phyloP scores from a whole-genome alignment of 108 stramenopile genomes.

The Cyclostephanos tholiformis region DNA sequence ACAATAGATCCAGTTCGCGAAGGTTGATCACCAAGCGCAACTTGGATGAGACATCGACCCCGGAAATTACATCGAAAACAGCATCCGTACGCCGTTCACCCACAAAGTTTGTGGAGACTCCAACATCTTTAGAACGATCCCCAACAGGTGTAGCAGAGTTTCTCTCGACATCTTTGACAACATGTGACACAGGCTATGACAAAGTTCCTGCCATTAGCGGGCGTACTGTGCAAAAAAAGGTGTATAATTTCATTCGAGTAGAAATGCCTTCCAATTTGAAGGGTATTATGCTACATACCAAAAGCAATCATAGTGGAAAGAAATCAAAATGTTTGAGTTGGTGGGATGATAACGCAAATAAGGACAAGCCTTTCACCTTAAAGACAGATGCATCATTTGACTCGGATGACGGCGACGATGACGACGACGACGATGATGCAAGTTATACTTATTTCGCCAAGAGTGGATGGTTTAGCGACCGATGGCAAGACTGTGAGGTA shows the following conservation, averaged over 20 bases:
- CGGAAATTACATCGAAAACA: not conserved
- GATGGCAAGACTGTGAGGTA: conserved; percentile 9
- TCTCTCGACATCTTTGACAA: not conserved
- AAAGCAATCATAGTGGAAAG: not conserved
- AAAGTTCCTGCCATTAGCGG: conserved; percentile 3
- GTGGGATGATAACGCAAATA: conserved; percentile 43
- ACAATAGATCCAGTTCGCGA: conserved; percentile 13
- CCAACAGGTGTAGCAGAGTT: not conserved
- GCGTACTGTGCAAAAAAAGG: conserved; percentile 5
- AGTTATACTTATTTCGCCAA: conserved; percentile 1
- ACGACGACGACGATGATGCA: not conserved
- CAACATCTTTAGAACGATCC: not conserved
- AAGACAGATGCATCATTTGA: conserved; percentile 21
- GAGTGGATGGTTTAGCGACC: conserved; percentile 22
- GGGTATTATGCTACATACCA: conserved; percentile 17
- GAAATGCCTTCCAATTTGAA: conserved; percentile 12
- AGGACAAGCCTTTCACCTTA: conserved; percentile 26
- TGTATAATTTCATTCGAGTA: conserved; percentile 20
- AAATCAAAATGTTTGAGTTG: conserved; percentile 41
- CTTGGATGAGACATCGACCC: not conserved
- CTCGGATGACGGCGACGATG: conserved; percentile 7
- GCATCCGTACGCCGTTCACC: not conserved
- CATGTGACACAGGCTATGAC: conserved; percentile 12
- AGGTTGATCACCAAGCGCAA: not conserved
- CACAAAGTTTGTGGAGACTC: not conserved